Base-by-base conservation (phyloP, 2,329 filamentous ascomycete species). In the Penicillium vulpinum region DNA sequence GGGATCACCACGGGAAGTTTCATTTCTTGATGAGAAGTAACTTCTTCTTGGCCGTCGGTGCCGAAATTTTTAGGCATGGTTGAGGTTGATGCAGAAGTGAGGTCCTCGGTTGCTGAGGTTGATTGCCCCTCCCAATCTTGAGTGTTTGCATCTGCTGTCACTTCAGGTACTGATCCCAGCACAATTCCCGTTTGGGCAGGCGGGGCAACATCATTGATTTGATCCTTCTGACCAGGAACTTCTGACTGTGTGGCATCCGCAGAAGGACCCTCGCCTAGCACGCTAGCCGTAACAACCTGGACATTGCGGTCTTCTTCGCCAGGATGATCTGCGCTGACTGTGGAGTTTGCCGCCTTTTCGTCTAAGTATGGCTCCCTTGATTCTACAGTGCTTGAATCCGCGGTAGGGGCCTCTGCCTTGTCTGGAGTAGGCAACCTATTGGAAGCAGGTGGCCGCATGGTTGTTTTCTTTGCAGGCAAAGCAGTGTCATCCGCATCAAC, bases 81-180 rank as follows among this genome's bases (percentile, higher is more conserved):
- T 40, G 81, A 72, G 29, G 83, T 81, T 40, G 45, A 33, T 40
- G 52, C 46, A 40, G 75, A 70, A 28, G 78, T 72, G 6, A 79
- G 80, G 71, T 90, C 88, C 35, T 81, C 80, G 85, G 91, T 90
- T 54, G 86, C 81, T 53, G 88, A 78, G 62, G 85, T 81, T 51
- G 75, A 81, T 33, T 60, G 64, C 51, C 67, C 68, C 36, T 66
- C 63, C 8, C 54, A 49, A 49, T 57, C 63, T 9, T 59, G 57
- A 43, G 62, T 40, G 16, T 24, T 49, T 16, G 31, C 15, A 5
- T 35, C 31, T 35, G 31, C 31, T 6, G 16, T 62, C 51, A 62
- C 47, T 46, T 67, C 62, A 38, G 65, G 33, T 31, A 62, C 57
- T 38, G 62, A 29, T 11, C 57, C 58, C 44, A 54, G 61, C 3